Conservation (phyloP, 495 filamentous ascomycete species). For the Aspergillus baeticus region DNA sequence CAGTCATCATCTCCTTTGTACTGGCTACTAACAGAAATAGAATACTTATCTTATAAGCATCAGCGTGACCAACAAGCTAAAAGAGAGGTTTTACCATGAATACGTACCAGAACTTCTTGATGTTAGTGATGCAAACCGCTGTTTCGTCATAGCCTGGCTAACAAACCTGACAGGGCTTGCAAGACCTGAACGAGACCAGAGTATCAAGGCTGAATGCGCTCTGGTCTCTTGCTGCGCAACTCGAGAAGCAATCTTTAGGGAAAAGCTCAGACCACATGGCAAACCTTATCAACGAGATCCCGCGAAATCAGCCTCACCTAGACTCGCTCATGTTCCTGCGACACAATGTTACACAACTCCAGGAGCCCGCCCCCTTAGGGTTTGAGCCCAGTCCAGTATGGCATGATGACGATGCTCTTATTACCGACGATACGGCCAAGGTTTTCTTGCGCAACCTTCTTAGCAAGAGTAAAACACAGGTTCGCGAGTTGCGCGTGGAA, state of each 20-base stretch:
- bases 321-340: conserved; percentile 97
- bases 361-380: conserved; percentile 76
- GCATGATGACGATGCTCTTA: conserved; percentile 87
- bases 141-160: neutral
- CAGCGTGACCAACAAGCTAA: conserved; percentile 94
- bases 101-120: conserved; percentile 93
- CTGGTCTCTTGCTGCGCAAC: conserved; percentile 74
- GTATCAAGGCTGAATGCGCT: conserved; percentile 77
- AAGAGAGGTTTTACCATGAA: conserved; percentile 95
- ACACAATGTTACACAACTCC: conserved; percentile 79
- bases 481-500: conserved; percentile 75
- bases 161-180: conserved; percentile 55
- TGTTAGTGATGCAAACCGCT: conserved; percentile 48
- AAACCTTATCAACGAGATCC: conserved; percentile 75
- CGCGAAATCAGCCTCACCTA: conserved; percentile 80
- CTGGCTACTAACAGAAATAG: conserved; percentile 37
- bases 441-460: conserved; percentile 89
- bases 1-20: neutral
- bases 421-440: conserved; percentile 79
- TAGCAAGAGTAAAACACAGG: conserved; percentile 80
- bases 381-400: conserved; percentile 97
- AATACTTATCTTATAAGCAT: conserved; percentile 95
- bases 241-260: conserved; percentile 73
- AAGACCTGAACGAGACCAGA: conserved; percentile 89
- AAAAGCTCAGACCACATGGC: conserved; percentile 68